A percentile compares a stretch with the other conserved stretches of the same genome.
Evolutionary conservation across 1,284 basidiomycete species (phyloP).

Genomic region (Mrakiaceae sp.): DNA sequence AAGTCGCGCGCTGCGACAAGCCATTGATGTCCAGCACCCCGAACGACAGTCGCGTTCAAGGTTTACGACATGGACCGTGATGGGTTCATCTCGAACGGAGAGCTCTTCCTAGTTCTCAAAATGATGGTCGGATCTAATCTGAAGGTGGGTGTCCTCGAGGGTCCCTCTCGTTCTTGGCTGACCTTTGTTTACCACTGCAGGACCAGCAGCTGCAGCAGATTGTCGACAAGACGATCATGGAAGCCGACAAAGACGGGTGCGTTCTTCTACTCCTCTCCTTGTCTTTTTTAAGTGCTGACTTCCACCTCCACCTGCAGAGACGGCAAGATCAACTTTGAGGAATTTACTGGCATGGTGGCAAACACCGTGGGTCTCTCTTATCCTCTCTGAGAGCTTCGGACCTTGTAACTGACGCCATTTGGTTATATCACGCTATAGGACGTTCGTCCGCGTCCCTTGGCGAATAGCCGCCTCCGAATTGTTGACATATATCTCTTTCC

Average conservation of each 20-base stretch:
- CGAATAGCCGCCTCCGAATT: slow-evolving; percentile 1
- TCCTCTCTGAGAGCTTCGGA: not conserved
- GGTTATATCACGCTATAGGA: not conserved
- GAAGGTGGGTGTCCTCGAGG: slow-evolving; percentile 48
- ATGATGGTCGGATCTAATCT: slow-evolving; percentile 99
- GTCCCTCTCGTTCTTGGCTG: not conserved
- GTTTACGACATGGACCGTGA: slow-evolving; percentile 98
- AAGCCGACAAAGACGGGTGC: slow-evolving; percentile 84
- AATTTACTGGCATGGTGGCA: slow-evolving; percentile 92
- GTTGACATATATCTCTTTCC: not conserved
- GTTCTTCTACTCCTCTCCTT: slow-evolving; percentile 13
- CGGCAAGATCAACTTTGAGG: slow-evolving; percentile 91
- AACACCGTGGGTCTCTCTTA: slow-evolving; percentile 58
- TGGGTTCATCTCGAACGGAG: slow-evolving; percentile 96
- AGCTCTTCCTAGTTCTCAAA: slow-evolving; percentile 94
- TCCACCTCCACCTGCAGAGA: slow-evolving; percentile 43
- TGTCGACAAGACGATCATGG: slow-evolving; percentile 99
- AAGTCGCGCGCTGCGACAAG: not conserved
- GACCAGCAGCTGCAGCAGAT: slow-evolving; percentile 99
- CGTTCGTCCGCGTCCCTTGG: not conserved
- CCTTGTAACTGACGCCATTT: not conserved
- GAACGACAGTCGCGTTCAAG: slow-evolving; percentile 74
- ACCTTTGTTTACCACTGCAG: slow-evolving; percentile 34
- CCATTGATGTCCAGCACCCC: not conserved
- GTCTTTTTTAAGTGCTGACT: not conserved